Percentiles rank a stretch among this genome's conserved stretches.
Conservation (phyloP, 2,329 filamentous ascomycete species). For the Aspergillus pseudonomiae region DNA sequence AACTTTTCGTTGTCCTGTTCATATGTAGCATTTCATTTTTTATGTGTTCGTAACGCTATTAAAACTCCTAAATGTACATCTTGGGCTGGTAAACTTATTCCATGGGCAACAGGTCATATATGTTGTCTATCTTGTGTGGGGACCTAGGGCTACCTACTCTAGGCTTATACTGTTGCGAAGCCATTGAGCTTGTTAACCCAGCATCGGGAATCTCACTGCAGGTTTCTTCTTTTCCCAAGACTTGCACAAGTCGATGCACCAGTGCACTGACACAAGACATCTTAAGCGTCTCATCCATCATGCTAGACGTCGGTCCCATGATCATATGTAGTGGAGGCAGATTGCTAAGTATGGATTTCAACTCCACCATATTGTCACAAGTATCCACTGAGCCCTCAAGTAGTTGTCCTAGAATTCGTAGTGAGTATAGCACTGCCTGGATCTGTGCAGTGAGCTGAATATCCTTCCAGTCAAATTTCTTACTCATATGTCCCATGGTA, state of each 20-base stretch:
- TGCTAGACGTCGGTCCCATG: constrained; percentile 30
- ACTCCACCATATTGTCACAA: constrained; percentile 13
- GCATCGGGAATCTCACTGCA: not conserved
- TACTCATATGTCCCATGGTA: constrained; percentile 29
- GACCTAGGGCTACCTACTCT: not conserved
- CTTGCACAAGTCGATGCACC: constrained; percentile 9
- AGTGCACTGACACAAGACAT: constrained; percentile 13
- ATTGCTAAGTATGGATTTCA: constrained; percentile 25
- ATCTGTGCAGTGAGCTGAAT: constrained; percentile 65
- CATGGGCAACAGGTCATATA: constrained; percentile 14
- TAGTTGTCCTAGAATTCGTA: constrained; percentile 62
- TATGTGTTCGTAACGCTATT: not conserved
- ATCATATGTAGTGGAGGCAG: constrained; percentile 35
- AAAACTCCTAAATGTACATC: not conserved
- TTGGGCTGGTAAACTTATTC: not conserved
- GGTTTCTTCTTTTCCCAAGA: not conserved
- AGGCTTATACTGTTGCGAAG: not conserved
- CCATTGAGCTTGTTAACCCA: not conserved
- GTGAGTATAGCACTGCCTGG: constrained; percentile 63
- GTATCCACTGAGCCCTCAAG: constrained; percentile 37
- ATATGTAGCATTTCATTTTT: not conserved
- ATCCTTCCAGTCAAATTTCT: constrained; percentile 57
- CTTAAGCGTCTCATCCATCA: constrained; percentile 14
- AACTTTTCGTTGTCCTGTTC: not conserved
- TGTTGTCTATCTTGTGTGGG: constrained; percentile 7